Evolutionary conservation across 768 basidiomycete genomes (phyloP), one percentile per base, ranked within the genome.

Genomic region (Naganishia randhawae): DNA sequence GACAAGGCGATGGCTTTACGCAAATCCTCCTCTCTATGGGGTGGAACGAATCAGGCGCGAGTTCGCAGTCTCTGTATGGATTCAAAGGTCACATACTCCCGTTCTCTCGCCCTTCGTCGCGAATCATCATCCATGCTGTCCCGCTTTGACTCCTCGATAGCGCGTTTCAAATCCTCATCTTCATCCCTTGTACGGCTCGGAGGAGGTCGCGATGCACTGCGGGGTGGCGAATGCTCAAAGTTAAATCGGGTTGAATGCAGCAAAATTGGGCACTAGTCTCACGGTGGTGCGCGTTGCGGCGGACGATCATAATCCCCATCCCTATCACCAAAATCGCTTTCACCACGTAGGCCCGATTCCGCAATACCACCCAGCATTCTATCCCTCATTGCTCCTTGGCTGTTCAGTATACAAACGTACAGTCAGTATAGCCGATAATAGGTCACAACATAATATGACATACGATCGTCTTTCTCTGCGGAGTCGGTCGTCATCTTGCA

Each of bases 331-430:
- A 51, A 22, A 25, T 80, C 84, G 17, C 81, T 81, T 0, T 77
- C 79, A 0, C 81, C 80, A 32, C 80, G 69, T 63, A 79, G 69
- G 9, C 76, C 78, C 53, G 72, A 73, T 13, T 78, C 81, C 29
- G 75, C 78, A 0, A 83, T 77, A 14, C 87, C 88, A 50, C 86
- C 85, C 65, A 90, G 83, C 92, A 99, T 92, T 29, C 95, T 86
- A 82, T 97, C 92, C 35, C 92, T 87, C 96, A 99, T 98, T 61
- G 85, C 84, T 3, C 94, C 92, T 27, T 93, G 84, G 45, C 86
- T 85, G 17, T 19, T 9, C 22, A 11, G 52, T 17, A 5, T 3
- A 9, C 19, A n/a, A 17, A 32, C n/a, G 22, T 33, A 3, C 3
- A n/a, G 65, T 50, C 35, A 50, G 37, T 35, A 7, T 27, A 48